Conservation (phyloP, 768 basidiomycete genomes). For the Kwoniella dendrophila region DNA sequence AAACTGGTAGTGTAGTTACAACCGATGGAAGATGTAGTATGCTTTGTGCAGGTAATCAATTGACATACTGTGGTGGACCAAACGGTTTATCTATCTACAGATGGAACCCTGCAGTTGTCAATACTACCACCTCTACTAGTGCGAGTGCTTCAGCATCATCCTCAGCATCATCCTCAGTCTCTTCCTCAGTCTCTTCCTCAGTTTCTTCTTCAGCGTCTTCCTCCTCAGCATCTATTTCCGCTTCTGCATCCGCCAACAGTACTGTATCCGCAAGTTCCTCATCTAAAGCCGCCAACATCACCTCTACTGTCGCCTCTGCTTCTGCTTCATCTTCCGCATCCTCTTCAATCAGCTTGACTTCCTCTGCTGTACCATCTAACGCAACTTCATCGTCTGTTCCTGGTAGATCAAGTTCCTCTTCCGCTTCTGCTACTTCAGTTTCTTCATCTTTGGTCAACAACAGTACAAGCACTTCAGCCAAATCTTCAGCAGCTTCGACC, state of each 20-base stretch:
- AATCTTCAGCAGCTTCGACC: neutral
- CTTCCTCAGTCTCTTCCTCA: constrained; percentile 2
- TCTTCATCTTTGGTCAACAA: constrained; percentile 1
- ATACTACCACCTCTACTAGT: neutral
- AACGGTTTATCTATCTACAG: constrained; percentile 32
- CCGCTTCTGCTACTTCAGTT: neutral
- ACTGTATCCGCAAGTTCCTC: neutral
- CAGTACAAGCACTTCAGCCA: constrained; percentile 10
- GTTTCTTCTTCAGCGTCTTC: constrained; percentile 19
- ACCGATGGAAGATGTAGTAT: constrained; percentile 66
- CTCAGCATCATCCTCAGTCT: constrained; percentile 4
- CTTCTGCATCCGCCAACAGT: constrained; percentile 1
- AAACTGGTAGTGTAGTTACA: constrained; percentile 62
- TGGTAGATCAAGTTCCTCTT: too few species aligned
- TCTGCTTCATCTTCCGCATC: constrained; percentile 6
- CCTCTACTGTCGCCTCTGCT: neutral
- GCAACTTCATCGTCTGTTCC: neutral
- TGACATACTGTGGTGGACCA: constrained; percentile 39
- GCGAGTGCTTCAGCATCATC: neutral
- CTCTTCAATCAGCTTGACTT: neutral
- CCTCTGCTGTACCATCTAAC: neutral
- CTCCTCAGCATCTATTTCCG: neutral
- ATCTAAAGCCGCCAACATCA: neutral
- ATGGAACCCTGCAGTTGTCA: constrained; percentile 5
- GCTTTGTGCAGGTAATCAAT: constrained; percentile 65